Evolutionary conservation across 805 yeast species (phyloP), one percentile per base, ranked within the genome.

Genomic region (Millerozyma acaciae): DNA sequence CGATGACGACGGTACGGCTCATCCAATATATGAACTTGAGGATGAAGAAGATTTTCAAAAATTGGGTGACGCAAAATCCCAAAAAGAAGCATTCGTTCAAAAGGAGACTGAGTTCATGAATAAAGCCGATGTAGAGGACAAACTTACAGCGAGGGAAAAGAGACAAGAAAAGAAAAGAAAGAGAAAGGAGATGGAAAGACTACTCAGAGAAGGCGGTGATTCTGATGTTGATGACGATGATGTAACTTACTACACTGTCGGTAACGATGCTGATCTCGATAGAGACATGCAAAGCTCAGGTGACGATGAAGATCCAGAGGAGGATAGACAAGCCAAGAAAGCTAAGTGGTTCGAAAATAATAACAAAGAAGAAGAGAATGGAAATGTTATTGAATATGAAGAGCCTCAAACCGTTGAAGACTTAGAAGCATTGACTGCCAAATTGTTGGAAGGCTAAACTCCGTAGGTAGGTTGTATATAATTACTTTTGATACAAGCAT

Each of bases 1-100:
- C 52, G 99, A 93, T 53, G 98, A 93, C 42, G 97, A 90, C 3
- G 99, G 99, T 17, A 71, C 69, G 4, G 82, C 97, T 0, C 97
- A 90, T 58, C 84, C 95, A 7, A 68, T 90, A 4, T 93, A 93
- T 52, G 97, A 90, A 60, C 69, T 93, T 39, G 88, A 86, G 53
- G 85, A 83, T 45, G 97, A 87, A 59, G 93, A 80, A 25, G 95
- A 84, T 38, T 93, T 93, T 73, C 73, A 59, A 42, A 76, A 74
- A 41, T 89, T 85, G 26, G 79, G 78, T 19, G 84, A 76, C 47
- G 88, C 89, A 2, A 65, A 64, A 33, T 60, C 54, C 7, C 94
- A 86, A 61, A 83, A 84, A 60, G 60, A 68, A 25, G 71, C 75
- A 40, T 93, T 78, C 48, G 74, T 93, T 28, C 58, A 43, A 9